Percentiles rank a stretch among this genome's conserved stretches.
Conservation (phyloP, 768 basidiomycete species). For the Gloeopeniophorella convolvens region DNA sequence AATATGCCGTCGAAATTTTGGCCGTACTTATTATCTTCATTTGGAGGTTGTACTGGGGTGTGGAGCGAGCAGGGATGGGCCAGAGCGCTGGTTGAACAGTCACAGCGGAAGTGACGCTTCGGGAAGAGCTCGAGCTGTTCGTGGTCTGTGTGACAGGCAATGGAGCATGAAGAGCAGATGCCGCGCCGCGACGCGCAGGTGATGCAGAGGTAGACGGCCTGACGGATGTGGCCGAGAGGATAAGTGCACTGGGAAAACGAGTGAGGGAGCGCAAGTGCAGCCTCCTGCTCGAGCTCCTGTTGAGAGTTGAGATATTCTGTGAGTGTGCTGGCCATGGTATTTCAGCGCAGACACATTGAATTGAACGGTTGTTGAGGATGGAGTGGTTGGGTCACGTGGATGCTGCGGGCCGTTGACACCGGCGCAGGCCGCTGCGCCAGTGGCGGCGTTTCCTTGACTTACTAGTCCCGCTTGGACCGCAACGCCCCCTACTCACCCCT, state of each 20-base stretch:
- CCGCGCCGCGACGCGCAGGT: constrained; percentile 65
- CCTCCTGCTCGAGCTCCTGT: constrained; percentile 31
- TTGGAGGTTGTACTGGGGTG: constrained; percentile 43
- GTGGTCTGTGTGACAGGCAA: constrained; percentile 82
- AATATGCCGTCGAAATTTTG: constrained; percentile 69
- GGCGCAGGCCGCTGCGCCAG: no score
- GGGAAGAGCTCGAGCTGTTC: constrained; percentile 86
- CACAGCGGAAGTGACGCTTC: constrained; percentile 76
- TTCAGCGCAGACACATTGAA: background rate
- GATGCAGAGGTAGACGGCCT: constrained; percentile 77
- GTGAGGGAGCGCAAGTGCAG: constrained; percentile 37
- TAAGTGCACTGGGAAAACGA: constrained; percentile 39
- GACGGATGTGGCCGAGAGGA: constrained; percentile 39
- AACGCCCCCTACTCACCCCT: background rate
- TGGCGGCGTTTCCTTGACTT: no score
- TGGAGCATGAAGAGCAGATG: constrained; percentile 76
- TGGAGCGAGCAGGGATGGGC: constrained; percentile 61
- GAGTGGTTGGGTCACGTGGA: no score
- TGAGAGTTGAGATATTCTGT: constrained; percentile 29
- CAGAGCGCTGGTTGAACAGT: constrained; percentile 68
- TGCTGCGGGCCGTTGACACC: no score
- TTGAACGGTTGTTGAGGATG: no score
- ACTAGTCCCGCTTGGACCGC: no score
- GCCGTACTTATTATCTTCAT: constrained; percentile 56
- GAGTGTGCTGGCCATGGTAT: constrained; percentile 21